phyloP scores from a whole-genome alignment of 345 rosid species.

The Draba incana region DNA sequence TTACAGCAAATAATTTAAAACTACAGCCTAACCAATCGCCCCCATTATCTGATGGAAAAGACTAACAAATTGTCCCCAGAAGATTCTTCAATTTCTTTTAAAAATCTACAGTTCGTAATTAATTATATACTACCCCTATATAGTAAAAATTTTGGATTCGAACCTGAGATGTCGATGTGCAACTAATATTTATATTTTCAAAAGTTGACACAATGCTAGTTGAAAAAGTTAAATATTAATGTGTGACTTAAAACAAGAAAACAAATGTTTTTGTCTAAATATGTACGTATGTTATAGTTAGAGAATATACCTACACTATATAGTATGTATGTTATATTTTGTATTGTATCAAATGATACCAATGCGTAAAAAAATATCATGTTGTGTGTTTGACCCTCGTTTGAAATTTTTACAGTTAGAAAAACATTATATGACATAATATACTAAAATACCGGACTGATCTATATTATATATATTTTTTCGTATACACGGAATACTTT shows the following conservation, averaged over 20 bases:
- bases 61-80: neutral
- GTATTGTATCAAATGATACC: slow-evolving; percentile 4
- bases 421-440: neutral
- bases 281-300: neutral
- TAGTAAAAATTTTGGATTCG: neutral
- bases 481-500: neutral
- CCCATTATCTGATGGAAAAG: neutral
- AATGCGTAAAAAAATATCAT: neutral
- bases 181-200: slow-evolving; percentile 25
- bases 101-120: neutral
- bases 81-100: neutral
- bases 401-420: neutral
- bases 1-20: too few relatives aligned
- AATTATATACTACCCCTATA: neutral
- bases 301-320: neutral
- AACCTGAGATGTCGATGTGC: slow-evolving; percentile 28
- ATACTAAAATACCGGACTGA: neutral
- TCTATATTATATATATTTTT: neutral
- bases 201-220: slow-evolving; percentile 19
- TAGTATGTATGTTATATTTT: neutral
- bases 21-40: too few relatives aligned
- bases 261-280: neutral
- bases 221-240: neutral
- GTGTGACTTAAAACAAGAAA: neutral
- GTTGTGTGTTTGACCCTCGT: neutral